These are phyloP conservation scores for Collybia sp. DNA, from an alignment of 768 basidiomycete genomes.

Conservation along the genomic window DNA sequence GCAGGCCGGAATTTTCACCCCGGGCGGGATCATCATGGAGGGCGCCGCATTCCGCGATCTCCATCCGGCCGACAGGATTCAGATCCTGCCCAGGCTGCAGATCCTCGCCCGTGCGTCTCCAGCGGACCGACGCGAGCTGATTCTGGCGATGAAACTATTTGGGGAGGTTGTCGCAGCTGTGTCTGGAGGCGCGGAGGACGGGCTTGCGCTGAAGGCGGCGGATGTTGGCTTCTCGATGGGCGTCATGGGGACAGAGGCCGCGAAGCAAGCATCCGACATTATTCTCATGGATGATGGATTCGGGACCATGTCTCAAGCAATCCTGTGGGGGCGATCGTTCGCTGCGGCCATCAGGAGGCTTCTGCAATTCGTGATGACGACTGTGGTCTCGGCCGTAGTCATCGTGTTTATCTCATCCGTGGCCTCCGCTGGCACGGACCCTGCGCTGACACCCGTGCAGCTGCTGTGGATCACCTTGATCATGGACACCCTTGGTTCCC, in stretches of 20 bases:
- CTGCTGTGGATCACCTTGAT: slow-evolving; percentile 97
- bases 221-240: slow-evolving; percentile 2
- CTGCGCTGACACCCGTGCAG: slow-evolving; percentile 89
- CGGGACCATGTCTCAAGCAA: neutral
- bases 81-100: slow-evolving; percentile 68
- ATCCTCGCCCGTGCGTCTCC: slow-evolving; percentile 79
- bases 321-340: slow-evolving; percentile 1
- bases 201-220: slow-evolving; percentile 1
- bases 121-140: slow-evolving; percentile 76
- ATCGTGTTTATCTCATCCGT: slow-evolving; percentile 89
- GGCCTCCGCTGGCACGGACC: slow-evolving; percentile 63
- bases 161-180: slow-evolving; percentile 50
- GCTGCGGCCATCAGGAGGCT: slow-evolving; percentile 79
- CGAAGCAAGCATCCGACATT: neutral
- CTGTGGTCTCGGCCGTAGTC: slow-evolving; percentile 89
- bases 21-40: slow-evolving; percentile 80
- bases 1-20: slow-evolving; percentile 74
- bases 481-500: slow-evolving; percentile 95
- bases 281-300: neutral
- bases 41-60: slow-evolving; percentile 48
- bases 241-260: neutral
- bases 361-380: slow-evolving; percentile 87
- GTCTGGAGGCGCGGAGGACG: neutral
- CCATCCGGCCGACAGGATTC: slow-evolving; percentile 43
- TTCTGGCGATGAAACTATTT: slow-evolving; percentile 57